These are phyloP conservation scores for Diaporthe vaccinii DNA, from an alignment of 2,329 filamentous ascomycete species.

Conservation along the genomic window DNA sequence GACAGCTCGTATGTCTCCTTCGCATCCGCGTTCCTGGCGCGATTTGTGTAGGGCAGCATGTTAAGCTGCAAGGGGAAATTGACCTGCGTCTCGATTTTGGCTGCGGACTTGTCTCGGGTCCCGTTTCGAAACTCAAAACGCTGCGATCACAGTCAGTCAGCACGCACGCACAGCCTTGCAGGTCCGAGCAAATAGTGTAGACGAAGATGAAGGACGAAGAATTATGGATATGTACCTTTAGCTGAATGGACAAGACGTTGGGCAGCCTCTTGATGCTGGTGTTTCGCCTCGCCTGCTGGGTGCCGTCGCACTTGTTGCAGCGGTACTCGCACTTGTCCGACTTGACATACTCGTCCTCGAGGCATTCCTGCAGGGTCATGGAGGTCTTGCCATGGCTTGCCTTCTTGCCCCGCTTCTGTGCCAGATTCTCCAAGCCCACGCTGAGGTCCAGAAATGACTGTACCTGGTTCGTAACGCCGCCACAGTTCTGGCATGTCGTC, in stretches of 20 bases:
- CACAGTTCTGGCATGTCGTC: slow-evolving; percentile 90
- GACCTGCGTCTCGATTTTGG: slow-evolving; percentile 90
- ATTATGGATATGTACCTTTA: slow-evolving; percentile 75
- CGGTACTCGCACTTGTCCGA: slow-evolving; percentile 91
- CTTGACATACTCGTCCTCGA: slow-evolving; percentile 88
- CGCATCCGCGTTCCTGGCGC: slow-evolving; percentile 65
- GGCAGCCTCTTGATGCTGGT: slow-evolving; percentile 87
- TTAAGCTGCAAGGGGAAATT: slow-evolving; percentile 89
- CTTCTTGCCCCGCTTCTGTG: slow-evolving; percentile 75
- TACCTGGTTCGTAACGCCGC: slow-evolving; percentile 83
- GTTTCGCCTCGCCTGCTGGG: slow-evolving; percentile 85
- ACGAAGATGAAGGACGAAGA: background rate
- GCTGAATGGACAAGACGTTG: slow-evolving; percentile 90
- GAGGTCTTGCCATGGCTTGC: slow-evolving; percentile 58
- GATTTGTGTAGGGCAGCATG: slow-evolving; percentile 89
- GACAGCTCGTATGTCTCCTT: slow-evolving; percentile 68
- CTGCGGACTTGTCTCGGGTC: slow-evolving; percentile 75
- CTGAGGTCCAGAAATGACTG: slow-evolving; percentile 94
- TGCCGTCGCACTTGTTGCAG: slow-evolving; percentile 83
- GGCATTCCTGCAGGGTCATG: slow-evolving; percentile 77
- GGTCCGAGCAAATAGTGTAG: background rate
- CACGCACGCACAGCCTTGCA: too few relatives aligned
- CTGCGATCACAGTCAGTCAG: slow-evolving; percentile 50
- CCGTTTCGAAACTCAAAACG: slow-evolving; percentile 81
- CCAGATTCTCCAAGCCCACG: slow-evolving; percentile 82